Percentiles rank a stretch among this genome's conserved stretches.
Conservation (phyloP, 2,329 filamentous ascomycete species). For the Cladosporium sp. region DNA sequence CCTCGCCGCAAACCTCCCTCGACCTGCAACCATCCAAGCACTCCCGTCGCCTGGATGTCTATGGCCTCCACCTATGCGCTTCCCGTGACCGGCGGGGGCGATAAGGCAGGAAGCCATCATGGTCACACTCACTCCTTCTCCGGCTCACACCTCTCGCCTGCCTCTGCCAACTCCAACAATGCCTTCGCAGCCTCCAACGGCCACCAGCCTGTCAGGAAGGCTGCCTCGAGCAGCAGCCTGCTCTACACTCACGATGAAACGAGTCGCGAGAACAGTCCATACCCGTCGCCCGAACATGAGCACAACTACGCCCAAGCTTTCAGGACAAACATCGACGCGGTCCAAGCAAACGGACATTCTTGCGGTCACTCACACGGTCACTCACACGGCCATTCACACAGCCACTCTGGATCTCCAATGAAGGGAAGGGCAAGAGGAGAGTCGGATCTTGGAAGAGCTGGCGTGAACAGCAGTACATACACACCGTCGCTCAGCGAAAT, state of each 20-base stretch:
- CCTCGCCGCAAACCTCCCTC: background rate
- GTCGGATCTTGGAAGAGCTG: constrained; percentile 41
- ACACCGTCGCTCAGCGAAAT: constrained; percentile 18
- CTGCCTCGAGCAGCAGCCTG: constrained; percentile 21
- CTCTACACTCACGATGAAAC: constrained; percentile 27
- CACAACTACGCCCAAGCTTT: constrained; percentile 16
- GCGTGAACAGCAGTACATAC: constrained; percentile 16
- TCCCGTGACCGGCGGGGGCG: constrained; percentile 26
- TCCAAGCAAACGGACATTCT: constrained; percentile 18
- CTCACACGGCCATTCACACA: constrained; percentile 24
- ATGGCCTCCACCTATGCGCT: constrained; percentile 47
- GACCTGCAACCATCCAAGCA: background rate
- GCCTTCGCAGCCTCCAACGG: constrained; percentile 16
- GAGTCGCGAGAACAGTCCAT: constrained; percentile 27
- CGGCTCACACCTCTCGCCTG: constrained; percentile 16
- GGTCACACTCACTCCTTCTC: constrained; percentile 25
- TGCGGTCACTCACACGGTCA: constrained; percentile 13
- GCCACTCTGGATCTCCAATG: constrained; percentile 24
- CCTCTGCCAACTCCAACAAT: constrained; percentile 16
- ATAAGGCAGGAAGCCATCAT: constrained; percentile 29
- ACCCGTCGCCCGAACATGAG: constrained; percentile 20
- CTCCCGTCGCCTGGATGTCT: background rate
- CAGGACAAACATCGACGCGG: constrained; percentile 21
- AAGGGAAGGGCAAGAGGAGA: constrained; percentile 40
- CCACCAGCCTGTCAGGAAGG: constrained; percentile 17